A percentile compares a stretch with the other conserved stretches of the same genome.
phyloP scores from a whole-genome alignment of 495 filamentous ascomycete species.

The Hyaloscypha hepaticicola region DNA sequence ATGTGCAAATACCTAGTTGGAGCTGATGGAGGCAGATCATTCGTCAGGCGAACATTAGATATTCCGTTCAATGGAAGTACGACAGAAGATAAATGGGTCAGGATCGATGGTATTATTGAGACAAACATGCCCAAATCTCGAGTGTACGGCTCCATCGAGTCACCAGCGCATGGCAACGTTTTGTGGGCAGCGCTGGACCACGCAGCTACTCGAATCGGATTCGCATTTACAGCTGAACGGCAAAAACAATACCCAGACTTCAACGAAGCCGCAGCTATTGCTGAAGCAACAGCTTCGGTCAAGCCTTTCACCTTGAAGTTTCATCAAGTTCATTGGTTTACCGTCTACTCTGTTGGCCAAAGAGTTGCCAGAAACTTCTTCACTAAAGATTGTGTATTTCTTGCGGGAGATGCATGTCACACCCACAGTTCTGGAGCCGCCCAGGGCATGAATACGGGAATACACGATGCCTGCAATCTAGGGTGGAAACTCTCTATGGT shows the following conservation, averaged over 20 bases:
- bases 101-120: constrained; percentile 50
- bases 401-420: constrained; percentile 53
- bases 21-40: constrained; percentile 47
- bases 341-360: constrained; percentile 56
- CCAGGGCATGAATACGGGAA: constrained; percentile 53
- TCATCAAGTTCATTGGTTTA: constrained; percentile 55
- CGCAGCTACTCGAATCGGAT: constrained; percentile 51
- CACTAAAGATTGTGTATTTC: constrained; percentile 41
- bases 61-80: constrained; percentile 47
- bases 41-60: constrained; percentile 40
- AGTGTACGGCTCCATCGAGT: constrained; percentile 48
- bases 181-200: constrained; percentile 52
- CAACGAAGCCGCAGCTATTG: constrained; percentile 39
- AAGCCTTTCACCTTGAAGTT: constrained; percentile 47
- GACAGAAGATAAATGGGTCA: constrained; percentile 46
- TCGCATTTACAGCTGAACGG: constrained; percentile 48
- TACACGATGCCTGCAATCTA: constrained; percentile 55
- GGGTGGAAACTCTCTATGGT: constrained; percentile 50
- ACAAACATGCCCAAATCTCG: constrained; percentile 51
- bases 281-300: constrained; percentile 45
- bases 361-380: constrained; percentile 47
- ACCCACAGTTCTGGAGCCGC: constrained; percentile 49
- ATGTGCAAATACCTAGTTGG: constrained; percentile 47
- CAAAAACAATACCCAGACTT: constrained; percentile 42
- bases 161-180: constrained; percentile 50